Base-by-base conservation (phyloP, 495 filamentous ascomycete species). In the Aspergillus cristatus region DNA sequence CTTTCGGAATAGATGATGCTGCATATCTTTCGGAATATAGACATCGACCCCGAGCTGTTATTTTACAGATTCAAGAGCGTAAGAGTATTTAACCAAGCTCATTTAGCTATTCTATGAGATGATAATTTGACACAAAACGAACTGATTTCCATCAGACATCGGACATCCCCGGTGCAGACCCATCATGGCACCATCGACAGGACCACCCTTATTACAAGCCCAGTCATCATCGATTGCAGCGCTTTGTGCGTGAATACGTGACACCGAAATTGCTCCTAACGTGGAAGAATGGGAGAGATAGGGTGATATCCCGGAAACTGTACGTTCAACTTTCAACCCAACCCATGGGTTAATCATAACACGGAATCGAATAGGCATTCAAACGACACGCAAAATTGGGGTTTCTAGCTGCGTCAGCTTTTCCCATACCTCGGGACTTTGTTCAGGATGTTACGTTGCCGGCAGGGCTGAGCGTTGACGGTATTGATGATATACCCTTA, bases 131-230 rank as follows among this genome's bases (percentile, higher is more conserved):
- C n/a, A 24, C 20, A 24, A 24, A 4, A 8, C 15, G 34, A 16
- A 41, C 24, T 22, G 34, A 38, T 15, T 24, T 42, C 14, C n/a
- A n/a, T n/a, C n/a, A n/a, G n/a, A 46, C 38, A 11, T 46, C 44
- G 10, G 31, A 46, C 7, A 42, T 46, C 11, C 44, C 38, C 16
- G 40, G 35, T 14, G 44, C 44, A 4, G 44, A 46, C 17, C 44
- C 44, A 12, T 34, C 44, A 20, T 46, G 44, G 38, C 44, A 42
- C 28, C 30, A 18, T 17, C 29, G 35, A 10, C 22, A 41, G 6
- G 35, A 41, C 18, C 44, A 46, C 38, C 80, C 81, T 14, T 85
- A 82, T 56, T 86, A 74, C 67, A 79, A 71, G 31, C 77, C 82
- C 16, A 74, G 67, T 43, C 82, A 86, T 54, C 56, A 71, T 14